A percentile compares a stretch with the other conserved stretches of the same genome.
Evolutionary conservation across 2,329 filamentous ascomycete species (phyloP).

Genomic region (Aspergillus candidus): DNA sequence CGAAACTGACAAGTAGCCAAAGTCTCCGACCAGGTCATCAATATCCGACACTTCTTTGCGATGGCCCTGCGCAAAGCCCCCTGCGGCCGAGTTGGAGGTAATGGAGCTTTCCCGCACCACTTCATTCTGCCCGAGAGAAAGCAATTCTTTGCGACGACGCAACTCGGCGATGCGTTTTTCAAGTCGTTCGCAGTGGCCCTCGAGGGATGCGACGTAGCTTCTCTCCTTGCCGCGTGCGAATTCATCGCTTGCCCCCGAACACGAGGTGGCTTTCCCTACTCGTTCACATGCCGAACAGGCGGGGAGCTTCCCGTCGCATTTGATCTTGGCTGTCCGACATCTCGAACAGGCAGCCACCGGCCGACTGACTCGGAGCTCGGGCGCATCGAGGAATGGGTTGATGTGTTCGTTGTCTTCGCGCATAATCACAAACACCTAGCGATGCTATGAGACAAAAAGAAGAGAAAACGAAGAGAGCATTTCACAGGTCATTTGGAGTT

Average conservation of each 20-base stretch:
- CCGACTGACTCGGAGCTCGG: conserved; percentile 57
- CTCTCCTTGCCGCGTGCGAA: conserved; percentile 93
- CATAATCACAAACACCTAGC: conserved; percentile 8
- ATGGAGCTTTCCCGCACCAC: conserved; percentile 31
- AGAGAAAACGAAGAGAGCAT: no score
- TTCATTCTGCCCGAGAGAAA: conserved; percentile 21
- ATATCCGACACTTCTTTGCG: conserved; percentile 74
- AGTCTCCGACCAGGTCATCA: conserved; percentile 86
- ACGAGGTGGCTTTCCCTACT: conserved; percentile 77
- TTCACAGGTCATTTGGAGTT: no score
- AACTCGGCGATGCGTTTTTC: conserved; percentile 62
- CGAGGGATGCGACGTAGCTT: conserved; percentile 94
- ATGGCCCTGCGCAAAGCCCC: conserved; percentile 34
- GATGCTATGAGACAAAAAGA: no score
- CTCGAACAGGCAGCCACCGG: conserved; percentile 74
- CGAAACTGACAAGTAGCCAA: conserved; percentile 70
- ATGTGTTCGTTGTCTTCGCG: conserved; percentile 20
- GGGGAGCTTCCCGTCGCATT: conserved; percentile 94
- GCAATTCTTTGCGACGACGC: conserved; percentile 25
- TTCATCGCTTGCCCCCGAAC: conserved; percentile 90
- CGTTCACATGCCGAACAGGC: conserved; percentile 94
- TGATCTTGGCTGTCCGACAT: conserved; percentile 89
- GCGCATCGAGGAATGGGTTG: conserved; percentile 34
- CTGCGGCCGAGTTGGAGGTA: conserved; percentile 27
- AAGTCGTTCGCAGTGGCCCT: conserved; percentile 81